A percentile compares a stretch with the other conserved stretches of the same genome.
These are phyloP conservation scores for Suillus lakei DNA, from an alignment of 768 basidiomycete species.

Conservation along the genomic window DNA sequence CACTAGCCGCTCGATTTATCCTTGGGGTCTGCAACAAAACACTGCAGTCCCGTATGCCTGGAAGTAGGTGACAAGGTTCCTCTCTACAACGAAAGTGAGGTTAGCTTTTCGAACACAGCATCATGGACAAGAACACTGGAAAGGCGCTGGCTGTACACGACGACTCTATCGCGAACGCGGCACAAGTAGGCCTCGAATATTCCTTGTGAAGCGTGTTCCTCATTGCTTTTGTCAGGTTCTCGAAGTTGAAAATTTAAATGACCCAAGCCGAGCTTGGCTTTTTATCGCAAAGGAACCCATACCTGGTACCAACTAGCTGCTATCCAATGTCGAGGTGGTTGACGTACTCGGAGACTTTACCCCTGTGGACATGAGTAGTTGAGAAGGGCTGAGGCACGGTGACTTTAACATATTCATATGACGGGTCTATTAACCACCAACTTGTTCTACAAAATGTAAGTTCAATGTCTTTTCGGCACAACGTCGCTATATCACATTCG, in stretches of 20 bases:
- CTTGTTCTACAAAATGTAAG: background rate
- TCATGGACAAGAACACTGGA: conserved; percentile 7
- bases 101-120: conserved; percentile 2
- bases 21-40: conserved; percentile 5
- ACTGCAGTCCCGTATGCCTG: conserved; percentile 9
- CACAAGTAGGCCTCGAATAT: background rate
- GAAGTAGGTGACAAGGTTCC: conserved; percentile 4
- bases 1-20: conserved; percentile 8
- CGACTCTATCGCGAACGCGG: conserved; percentile 3
- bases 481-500: background rate
- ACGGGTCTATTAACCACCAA: background rate
- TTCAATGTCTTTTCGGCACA: background rate
- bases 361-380: background rate
- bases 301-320: background rate
- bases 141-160: conserved; percentile 1
- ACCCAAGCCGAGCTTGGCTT: conserved; percentile 11
- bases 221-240: background rate
- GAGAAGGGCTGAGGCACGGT: background rate
- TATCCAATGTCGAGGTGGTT: too few species aligned
- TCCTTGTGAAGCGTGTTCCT: background rate
- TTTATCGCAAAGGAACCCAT: conserved; percentile 13
- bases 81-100: background rate
- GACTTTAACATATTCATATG: background rate
- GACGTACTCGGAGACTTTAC: too few species aligned
- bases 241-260: background rate